phyloP scores from a whole-genome alignment of 805 yeast genomes.

The Wickerhamomyces rabaulensis region DNA sequence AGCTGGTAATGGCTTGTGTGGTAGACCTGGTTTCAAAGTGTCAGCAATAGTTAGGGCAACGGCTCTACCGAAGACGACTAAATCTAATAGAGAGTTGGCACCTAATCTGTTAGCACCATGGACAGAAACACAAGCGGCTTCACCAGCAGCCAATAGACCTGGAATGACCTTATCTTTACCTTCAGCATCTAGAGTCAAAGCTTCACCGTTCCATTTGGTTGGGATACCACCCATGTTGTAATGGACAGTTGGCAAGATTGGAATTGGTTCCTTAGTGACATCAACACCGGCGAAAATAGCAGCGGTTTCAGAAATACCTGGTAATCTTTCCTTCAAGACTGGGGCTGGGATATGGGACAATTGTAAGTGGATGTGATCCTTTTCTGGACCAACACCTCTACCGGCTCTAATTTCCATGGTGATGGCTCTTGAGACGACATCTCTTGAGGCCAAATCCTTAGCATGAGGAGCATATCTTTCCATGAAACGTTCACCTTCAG shows the following conservation, averaged over 20 bases:
- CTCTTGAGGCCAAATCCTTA: constrained; percentile 97
- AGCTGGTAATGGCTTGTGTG: constrained; percentile 75
- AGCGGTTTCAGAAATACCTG: constrained; percentile 99
- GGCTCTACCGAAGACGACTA: constrained; percentile 98
- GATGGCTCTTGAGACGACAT: constrained; percentile 96
- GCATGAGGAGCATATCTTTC: constrained; percentile 99
- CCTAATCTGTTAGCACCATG: constrained; percentile 99
- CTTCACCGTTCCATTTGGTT: constrained; percentile 97
- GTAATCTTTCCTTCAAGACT: constrained; percentile 90
- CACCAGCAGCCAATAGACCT: constrained; percentile 97
- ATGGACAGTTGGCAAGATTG: constrained; percentile 96
- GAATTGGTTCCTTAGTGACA: constrained; percentile 98
- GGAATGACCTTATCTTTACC: constrained; percentile 91
- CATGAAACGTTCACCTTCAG: constrained; percentile 99
- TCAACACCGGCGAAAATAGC: constrained; percentile 98
- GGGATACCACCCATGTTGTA: constrained; percentile 99
- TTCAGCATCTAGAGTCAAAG: constrained; percentile 67
- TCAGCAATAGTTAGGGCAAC: constrained; percentile 90
- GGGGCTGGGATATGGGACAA: constrained; percentile 89
- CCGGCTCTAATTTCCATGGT: constrained; percentile 98
- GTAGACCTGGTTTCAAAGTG: constrained; percentile 80
- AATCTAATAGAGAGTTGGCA: constrained; percentile 93
- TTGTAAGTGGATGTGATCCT: constrained; percentile 94
- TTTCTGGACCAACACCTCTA: constrained; percentile 96
- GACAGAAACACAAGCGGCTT: constrained; percentile 97